These are phyloP conservation scores for Penicillium sp. DNA, from an alignment of 2,329 filamentous ascomycete genomes.

Conservation along the genomic window DNA sequence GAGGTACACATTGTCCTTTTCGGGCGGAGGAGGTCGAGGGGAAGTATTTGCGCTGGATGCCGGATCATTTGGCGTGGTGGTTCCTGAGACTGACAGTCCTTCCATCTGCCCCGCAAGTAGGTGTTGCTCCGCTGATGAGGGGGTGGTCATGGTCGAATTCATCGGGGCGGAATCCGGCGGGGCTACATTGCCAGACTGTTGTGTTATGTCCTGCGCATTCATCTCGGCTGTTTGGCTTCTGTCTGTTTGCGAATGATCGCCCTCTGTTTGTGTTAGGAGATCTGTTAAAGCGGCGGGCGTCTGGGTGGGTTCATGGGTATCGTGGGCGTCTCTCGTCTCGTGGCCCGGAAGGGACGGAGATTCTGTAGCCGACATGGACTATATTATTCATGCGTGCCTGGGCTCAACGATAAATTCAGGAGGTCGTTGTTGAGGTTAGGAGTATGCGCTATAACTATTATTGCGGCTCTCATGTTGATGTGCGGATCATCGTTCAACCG, in stretches of 20 bases:
- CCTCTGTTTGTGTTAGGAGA: slow-evolving; percentile 17
- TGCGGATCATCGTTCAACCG: slow-evolving; percentile 38
- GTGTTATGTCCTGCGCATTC: slow-evolving; percentile 10
- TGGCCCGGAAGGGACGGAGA: slow-evolving; percentile 23
- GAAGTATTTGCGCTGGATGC: slow-evolving; percentile 29
- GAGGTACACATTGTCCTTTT: slow-evolving; percentile 52
- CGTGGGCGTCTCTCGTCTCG: slow-evolving; percentile 26
- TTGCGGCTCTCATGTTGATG: slow-evolving; percentile 30
- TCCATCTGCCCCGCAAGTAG: slow-evolving; percentile 31
- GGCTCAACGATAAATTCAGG: slow-evolving; percentile 10
- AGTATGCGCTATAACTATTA: slow-evolving; percentile 12
- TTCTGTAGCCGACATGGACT: slow-evolving; percentile 38
- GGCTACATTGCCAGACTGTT: background rate
- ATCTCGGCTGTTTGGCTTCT: slow-evolving; percentile 13
- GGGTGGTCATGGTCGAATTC: slow-evolving; percentile 7
- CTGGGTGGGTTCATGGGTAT: slow-evolving; percentile 23
- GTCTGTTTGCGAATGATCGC: slow-evolving; percentile 19
- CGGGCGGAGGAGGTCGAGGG: slow-evolving; percentile 44
- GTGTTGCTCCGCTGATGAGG: slow-evolving; percentile 19
- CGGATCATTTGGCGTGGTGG: slow-evolving; percentile 21
- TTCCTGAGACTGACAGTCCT: slow-evolving; percentile 30
- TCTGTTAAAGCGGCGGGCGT: slow-evolving; percentile 24
- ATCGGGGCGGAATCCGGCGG: slow-evolving; percentile 4
- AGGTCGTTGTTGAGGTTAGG: slow-evolving; percentile 4
- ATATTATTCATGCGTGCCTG: slow-evolving; percentile 43